Percentiles rank a stretch among this genome's conserved stretches.
Conservation (phyloP, 2,329 filamentous ascomycete species). For the Colletotrichum sojae region DNA sequence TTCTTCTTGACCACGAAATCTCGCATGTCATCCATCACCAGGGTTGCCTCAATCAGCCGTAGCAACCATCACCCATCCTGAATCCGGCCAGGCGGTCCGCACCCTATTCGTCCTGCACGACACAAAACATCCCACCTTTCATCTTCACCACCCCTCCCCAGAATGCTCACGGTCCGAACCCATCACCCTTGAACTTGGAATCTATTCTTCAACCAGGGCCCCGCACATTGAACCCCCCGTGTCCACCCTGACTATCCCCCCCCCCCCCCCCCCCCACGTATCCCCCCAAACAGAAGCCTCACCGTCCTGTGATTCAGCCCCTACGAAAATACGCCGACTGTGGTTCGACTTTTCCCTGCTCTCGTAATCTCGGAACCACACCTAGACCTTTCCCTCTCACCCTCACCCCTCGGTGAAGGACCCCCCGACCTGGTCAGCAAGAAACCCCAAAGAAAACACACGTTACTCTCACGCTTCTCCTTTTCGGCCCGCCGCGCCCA, state of each 20-base stretch:
- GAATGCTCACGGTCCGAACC: neutral
- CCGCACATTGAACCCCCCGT: neutral
- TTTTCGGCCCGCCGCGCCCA: slow-evolving; percentile 17
- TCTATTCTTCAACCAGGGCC: neutral
- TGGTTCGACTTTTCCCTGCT: slow-evolving; percentile 33
- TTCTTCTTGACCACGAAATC: neutral
- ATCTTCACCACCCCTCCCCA: neutral
- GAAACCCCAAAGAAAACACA: neutral
- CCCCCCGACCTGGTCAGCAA: slow-evolving; percentile 6
- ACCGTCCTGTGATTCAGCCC: slow-evolving; percentile 20
- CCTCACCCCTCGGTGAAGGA: slow-evolving; percentile 14
- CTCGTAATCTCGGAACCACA: slow-evolving; percentile 14
- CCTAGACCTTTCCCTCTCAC: neutral
- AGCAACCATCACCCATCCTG: neutral
- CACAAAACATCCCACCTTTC: too few relatives aligned
- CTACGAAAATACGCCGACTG: slow-evolving; percentile 14
- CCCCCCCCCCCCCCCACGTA: too few relatives aligned
- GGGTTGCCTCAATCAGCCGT: neutral
- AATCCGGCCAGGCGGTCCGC: neutral
- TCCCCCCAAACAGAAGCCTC: neutral
- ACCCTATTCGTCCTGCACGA: slow-evolving; percentile 5
- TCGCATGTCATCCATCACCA: neutral
- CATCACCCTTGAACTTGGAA: neutral
- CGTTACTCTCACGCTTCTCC: neutral
- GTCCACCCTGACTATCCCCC: neutral